These are phyloP conservation scores for Phytophthora hibernalis DNA, from an alignment of 352 stramenopile genomes.

Conservation along the genomic window DNA sequence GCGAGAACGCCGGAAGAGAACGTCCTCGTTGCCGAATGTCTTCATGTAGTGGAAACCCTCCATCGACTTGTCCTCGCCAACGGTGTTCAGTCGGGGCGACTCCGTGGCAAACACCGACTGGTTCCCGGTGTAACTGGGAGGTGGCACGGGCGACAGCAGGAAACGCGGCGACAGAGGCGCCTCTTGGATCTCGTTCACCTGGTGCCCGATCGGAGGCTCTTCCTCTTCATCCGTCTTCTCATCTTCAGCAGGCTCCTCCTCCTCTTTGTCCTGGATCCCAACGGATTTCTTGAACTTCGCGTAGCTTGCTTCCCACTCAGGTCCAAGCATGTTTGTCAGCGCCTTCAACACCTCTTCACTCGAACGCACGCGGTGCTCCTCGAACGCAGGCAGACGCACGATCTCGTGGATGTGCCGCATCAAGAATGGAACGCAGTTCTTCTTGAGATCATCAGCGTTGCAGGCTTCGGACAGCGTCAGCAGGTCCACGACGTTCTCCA, in stretches of 20 bases:
- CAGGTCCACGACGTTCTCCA: slow-evolving; percentile 84
- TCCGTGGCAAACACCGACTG: slow-evolving; percentile 54
- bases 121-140: slow-evolving; percentile 47
- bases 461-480: slow-evolving; percentile 82
- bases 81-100: slow-evolving; percentile 48
- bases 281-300: slow-evolving; percentile 65
- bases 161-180: slow-evolving; percentile 64
- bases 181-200: slow-evolving; percentile 50
- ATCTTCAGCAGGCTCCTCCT: slow-evolving; percentile 26
- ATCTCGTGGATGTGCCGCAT: slow-evolving; percentile 90
- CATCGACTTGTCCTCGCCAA: slow-evolving; percentile 47
- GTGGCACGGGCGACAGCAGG: slow-evolving; percentile 51
- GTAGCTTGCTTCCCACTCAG: slow-evolving; percentile 82
- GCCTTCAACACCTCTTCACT: slow-evolving; percentile 88
- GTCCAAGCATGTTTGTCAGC: slow-evolving; percentile 78
- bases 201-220: slow-evolving; percentile 24
- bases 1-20: slow-evolving; percentile 68
- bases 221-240: slow-evolving; percentile 38
- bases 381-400: slow-evolving; percentile 76
- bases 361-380: slow-evolving; percentile 79
- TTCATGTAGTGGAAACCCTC: slow-evolving; percentile 67
- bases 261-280: slow-evolving; percentile 42
- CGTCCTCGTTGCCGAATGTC: slow-evolving; percentile 66
- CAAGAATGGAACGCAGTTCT: slow-evolving; percentile 87
- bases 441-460: slow-evolving; percentile 82